phyloP scores from a whole-genome alignment of 331 rosid species.

The Dryas integrifolia region DNA sequence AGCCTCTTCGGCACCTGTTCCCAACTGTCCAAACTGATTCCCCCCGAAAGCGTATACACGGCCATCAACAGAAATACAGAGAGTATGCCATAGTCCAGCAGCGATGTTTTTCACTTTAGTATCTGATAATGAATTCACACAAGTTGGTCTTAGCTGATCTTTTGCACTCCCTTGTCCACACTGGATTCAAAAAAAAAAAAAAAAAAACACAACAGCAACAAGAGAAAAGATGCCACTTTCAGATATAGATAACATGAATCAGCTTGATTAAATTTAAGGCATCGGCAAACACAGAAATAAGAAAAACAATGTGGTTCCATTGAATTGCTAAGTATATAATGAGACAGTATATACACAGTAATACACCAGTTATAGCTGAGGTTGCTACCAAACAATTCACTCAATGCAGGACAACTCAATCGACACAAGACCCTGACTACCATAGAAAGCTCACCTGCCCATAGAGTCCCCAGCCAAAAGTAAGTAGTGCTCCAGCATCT shows the following conservation, averaged over 20 bases:
- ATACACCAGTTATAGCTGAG: neutral
- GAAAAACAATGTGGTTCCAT: neutral
- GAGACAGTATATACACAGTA: no score
- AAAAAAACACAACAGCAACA: neutral
- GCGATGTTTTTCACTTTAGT: constrained; percentile 52
- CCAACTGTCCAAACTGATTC: constrained; percentile 91
- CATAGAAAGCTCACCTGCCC: constrained; percentile 67
- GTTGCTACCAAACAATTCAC: neutral
- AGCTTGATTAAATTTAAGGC: neutral
- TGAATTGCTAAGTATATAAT: neutral
- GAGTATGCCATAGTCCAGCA: constrained; percentile 94
- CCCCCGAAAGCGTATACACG: constrained; percentile 74
- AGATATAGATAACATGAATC: neutral
- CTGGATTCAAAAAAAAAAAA: constrained; percentile 32
- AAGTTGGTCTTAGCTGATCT: constrained; percentile 73
- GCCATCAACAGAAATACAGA: constrained; percentile 66
- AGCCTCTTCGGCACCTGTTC: constrained; percentile 69
- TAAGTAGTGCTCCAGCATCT: constrained; percentile 72
- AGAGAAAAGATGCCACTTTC: neutral
- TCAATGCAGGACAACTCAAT: neutral
- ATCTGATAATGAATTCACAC: constrained; percentile 53
- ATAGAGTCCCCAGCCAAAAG: constrained; percentile 89
- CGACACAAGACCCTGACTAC: constrained; percentile 1
- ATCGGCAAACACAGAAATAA: neutral
- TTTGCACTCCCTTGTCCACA: constrained; percentile 78